Conservation (phyloP, 1,284 basidiomycete genomes). For the Trichosporon inkin region DNA sequence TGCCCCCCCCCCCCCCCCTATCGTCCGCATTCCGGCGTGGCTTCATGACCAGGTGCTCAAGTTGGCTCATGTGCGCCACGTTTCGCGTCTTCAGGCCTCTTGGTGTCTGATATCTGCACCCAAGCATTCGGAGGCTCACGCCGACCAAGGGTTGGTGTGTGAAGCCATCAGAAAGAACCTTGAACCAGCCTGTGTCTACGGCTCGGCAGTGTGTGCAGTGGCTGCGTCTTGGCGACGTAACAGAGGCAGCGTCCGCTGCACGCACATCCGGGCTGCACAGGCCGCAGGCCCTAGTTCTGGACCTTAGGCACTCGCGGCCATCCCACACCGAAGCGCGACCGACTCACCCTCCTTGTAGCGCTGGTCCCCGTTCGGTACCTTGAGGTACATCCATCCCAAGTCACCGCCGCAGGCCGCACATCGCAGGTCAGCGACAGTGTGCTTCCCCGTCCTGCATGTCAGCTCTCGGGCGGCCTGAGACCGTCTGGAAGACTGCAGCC, state of each 20-base stretch:
- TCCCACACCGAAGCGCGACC: neutral
- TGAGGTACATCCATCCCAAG: constrained; percentile 50
- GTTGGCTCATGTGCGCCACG: neutral
- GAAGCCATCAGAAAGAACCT: too few relatives aligned
- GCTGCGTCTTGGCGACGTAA: neutral
- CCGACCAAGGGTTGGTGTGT: too few relatives aligned
- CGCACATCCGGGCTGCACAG: too few relatives aligned
- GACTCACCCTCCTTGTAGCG: constrained; percentile 48
- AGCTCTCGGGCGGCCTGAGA: neutral
- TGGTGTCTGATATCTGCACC: too few relatives aligned
- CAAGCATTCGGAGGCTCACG: too few relatives aligned
- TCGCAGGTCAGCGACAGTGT: constrained; percentile 47
- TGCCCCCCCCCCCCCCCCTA: too few relatives aligned
- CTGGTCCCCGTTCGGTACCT: constrained; percentile 46
- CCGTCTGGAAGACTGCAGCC: neutral
- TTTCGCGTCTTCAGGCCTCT: too few relatives aligned
- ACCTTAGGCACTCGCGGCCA: neutral
- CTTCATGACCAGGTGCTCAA: neutral
- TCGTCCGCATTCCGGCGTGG: neutral
- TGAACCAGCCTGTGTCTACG: neutral
- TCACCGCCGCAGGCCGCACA: constrained; percentile 41
- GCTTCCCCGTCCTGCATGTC: constrained; percentile 42
- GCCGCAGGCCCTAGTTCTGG: too few relatives aligned
- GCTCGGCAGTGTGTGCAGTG: neutral
- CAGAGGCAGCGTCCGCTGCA: neutral